A percentile compares a stretch with the other conserved stretches of the same genome.
phyloP scores from a whole-genome alignment of 352 stramenopile genomes.

The Phytophthora pini region DNA sequence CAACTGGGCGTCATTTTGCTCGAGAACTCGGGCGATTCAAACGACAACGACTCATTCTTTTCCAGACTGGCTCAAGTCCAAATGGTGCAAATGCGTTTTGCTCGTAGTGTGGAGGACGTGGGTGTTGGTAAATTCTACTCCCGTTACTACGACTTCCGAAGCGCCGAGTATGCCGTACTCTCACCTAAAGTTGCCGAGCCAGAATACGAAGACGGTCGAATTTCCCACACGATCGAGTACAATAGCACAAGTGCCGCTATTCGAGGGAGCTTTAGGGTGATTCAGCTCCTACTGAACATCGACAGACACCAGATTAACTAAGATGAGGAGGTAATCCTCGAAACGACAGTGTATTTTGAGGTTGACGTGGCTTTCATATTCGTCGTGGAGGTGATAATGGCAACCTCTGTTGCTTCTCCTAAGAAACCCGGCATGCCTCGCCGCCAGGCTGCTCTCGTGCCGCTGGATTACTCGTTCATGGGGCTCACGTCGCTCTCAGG shows the following conservation, averaged over 20 bases:
- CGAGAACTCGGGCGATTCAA: constrained; percentile 22
- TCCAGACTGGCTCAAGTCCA: constrained; percentile 23
- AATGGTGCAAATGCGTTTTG: constrained; percentile 25
- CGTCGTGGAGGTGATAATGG: background rate
- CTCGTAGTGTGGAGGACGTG: constrained; percentile 24
- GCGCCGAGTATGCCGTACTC: constrained; percentile 19
- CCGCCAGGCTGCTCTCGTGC: constrained; percentile 22
- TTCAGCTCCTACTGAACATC: constrained; percentile 29
- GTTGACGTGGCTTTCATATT: constrained; percentile 1
- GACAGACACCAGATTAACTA: constrained; percentile 30
- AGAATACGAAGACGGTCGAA: constrained; percentile 22
- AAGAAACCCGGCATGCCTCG: constrained; percentile 28
- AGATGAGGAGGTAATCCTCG: background rate
- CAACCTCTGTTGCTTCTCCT: background rate
- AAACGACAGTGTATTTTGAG: constrained; percentile 25
- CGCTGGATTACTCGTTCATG: constrained; percentile 81
- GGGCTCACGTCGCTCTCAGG: constrained; percentile 57
- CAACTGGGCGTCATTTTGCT: constrained; percentile 31
- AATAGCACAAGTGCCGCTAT: constrained; percentile 12
- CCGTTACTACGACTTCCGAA: constrained; percentile 31
- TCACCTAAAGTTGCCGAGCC: constrained; percentile 12
- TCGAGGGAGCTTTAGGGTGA: constrained; percentile 18
- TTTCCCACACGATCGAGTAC: constrained; percentile 24
- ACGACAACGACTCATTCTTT: constrained; percentile 21
- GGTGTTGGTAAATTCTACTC: constrained; percentile 35